Conservation (phyloP, 257 asterid genomes). For the Solanum virginianum region DNA sequence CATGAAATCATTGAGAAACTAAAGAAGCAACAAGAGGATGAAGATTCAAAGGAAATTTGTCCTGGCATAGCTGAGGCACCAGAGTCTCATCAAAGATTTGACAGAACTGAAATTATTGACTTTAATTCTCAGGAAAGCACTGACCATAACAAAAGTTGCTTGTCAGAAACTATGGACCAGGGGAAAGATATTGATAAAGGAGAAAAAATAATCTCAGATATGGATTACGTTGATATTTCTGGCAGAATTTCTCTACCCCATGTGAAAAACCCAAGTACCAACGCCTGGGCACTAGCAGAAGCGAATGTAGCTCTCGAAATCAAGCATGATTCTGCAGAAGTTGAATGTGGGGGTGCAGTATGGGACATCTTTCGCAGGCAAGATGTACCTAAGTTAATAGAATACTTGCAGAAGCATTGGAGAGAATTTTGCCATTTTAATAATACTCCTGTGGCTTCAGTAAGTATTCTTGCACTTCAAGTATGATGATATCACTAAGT, state of each 20-base stretch:
- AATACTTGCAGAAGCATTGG: conserved; percentile 28
- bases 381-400: conserved; percentile 32
- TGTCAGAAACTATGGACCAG: neutral
- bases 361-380: conserved; percentile 44
- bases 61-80: neutral
- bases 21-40: conserved; percentile 11
- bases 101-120: neutral
- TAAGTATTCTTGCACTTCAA: conserved; percentile 1
- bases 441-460: conserved; percentile 15
- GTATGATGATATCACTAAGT: neutral
- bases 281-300: neutral
- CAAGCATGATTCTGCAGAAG: neutral
- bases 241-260: neutral
- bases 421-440: conserved; percentile 20
- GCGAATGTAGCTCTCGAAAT: neutral
- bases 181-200: neutral
- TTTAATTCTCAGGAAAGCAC: neutral
- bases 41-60: conserved; percentile 5
- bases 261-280: neutral
- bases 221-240: neutral
- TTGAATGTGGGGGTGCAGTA: conserved; percentile 23
- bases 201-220: neutral
- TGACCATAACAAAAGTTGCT: neutral
- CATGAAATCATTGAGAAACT: conserved; percentile 12
- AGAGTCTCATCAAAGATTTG: conserved; percentile 1